These are phyloP conservation scores for Candida fluviatilis DNA, from an alignment of 805 yeast genomes.

Conservation along the genomic window DNA sequence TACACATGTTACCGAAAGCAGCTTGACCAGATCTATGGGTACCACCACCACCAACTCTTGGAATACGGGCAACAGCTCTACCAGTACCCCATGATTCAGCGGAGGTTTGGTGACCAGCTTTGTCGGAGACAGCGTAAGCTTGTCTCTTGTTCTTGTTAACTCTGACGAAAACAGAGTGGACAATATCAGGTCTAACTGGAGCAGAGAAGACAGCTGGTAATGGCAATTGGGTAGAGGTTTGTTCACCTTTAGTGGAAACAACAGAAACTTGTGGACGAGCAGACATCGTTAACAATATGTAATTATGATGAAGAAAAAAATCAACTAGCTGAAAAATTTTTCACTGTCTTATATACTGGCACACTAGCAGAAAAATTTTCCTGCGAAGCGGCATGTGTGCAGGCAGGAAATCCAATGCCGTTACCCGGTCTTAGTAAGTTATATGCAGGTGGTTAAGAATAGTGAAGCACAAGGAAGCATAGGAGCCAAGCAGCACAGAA, in stretches of 20 bases:
- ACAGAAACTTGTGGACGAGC: constrained; percentile 96
- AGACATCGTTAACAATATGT: constrained; percentile 38
- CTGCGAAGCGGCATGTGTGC: not conserved
- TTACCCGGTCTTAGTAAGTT: no score
- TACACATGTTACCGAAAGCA: constrained; percentile 99
- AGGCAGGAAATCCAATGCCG: not conserved
- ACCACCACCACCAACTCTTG: constrained; percentile 99
- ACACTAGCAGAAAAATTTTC: constrained; percentile 11
- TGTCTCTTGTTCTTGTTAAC: constrained; percentile 99
- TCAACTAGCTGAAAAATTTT: constrained; percentile 12
- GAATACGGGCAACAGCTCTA: constrained; percentile 99
- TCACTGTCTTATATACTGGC: constrained; percentile 3
- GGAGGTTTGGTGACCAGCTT: constrained; percentile 99
- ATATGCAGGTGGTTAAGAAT: no score
- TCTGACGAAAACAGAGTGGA: constrained; percentile 97
- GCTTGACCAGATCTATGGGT: constrained; percentile 99
- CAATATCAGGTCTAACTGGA: constrained; percentile 99
- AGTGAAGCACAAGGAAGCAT: no score
- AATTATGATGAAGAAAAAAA: constrained; percentile 16
- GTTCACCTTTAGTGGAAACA: constrained; percentile 81
- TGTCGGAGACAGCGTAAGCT: constrained; percentile 98
- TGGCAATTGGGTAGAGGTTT: constrained; percentile 78
- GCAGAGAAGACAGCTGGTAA: constrained; percentile 99
- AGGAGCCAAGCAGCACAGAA: no score
- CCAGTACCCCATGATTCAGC: constrained; percentile 99